Base-by-base conservation (phyloP, 1,284 basidiomycete genomes). In the Fistulina hepatica region DNA sequence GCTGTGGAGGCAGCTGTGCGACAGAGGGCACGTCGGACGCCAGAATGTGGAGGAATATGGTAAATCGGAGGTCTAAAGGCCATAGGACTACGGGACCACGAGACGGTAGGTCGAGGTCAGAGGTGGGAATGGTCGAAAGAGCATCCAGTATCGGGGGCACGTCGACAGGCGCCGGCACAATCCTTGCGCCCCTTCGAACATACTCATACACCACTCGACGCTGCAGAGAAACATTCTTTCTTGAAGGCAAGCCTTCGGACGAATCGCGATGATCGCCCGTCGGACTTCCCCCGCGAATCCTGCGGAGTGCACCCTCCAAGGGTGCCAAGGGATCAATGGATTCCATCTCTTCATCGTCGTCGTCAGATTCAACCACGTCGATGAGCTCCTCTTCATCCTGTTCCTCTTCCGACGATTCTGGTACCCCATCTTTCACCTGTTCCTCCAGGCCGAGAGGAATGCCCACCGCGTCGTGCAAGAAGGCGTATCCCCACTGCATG, bases 391-490 rank as follows among this genome's bases (percentile, higher is more conserved):
- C 48, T 9, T 44, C 44, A 4, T 39, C 43, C 2, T 44, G 44
- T 26, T 49, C 52, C 13, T 43, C 42, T 3, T 41, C 41, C 27
- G 21, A 37, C 17, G 48, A 44, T 34, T 47, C 46, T 30, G 46
- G 43, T 37, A 47, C 49, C 13, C 43, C 47, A 25, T 45, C 47
- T 15, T 42, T 41, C 4, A 35, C 42, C 12, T 43, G 46, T 13
- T 43, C 39, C 7, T 42, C 43, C 4, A 24, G 9, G 19, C 46
- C 47, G 20, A 44, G 44, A 3, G 71, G 68, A 26, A 83, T 55
- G 20, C 78, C 81, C 28, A 83, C 56, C 4, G 68, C 71, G 44
- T 79, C 71, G 32, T 81, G 71, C 26, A 90, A 49, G 15, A 88
- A 59, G 0, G 82, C 67, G 52, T 84, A 83, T 17, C 68, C 61